Percentiles rank a stretch among this genome's conserved stretches.
Evolutionary conservation across 2,329 filamentous ascomycete species (phyloP).

Genomic region (Nemania bipapillata): DNA sequence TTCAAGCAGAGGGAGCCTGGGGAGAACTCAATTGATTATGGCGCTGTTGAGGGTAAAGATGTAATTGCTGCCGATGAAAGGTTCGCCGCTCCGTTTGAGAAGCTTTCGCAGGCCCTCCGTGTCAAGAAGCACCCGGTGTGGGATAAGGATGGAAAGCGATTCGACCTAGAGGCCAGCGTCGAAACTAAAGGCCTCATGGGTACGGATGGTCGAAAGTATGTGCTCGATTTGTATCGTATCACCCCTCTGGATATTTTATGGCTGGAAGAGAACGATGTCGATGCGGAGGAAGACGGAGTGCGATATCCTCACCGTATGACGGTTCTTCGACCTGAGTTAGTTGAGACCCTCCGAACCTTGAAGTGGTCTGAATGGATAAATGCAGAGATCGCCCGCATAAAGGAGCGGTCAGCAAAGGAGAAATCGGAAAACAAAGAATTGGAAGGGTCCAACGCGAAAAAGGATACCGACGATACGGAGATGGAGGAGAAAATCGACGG

Average conservation of each 20-base stretch:
- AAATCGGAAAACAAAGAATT: slow-evolving; percentile 39
- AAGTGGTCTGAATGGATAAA: slow-evolving; percentile 92
- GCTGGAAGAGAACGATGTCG: slow-evolving; percentile 78
- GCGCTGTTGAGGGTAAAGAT: slow-evolving; percentile 96
- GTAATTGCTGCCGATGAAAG: slow-evolving; percentile 89
- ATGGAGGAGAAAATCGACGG: slow-evolving; percentile 81
- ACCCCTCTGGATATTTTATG: slow-evolving; percentile 91
- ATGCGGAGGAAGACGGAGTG: slow-evolving; percentile 56
- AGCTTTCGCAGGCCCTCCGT: slow-evolving; percentile 87
- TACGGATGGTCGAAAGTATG: slow-evolving; percentile 95
- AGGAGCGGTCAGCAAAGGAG: slow-evolving; percentile 52
- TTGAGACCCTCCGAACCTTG: slow-evolving; percentile 83
- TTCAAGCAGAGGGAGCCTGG: slow-evolving; percentile 98
- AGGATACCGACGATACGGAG: slow-evolving; percentile 53
- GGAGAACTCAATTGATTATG: slow-evolving; percentile 99
- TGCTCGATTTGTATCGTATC: slow-evolving; percentile 94
- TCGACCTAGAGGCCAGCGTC: slow-evolving; percentile 93
- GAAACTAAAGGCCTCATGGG: slow-evolving; percentile 98
- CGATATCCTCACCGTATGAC: slow-evolving; percentile 96
- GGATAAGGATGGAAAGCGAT: slow-evolving; percentile 93
- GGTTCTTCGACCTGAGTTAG: slow-evolving; percentile 86
- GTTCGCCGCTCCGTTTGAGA: slow-evolving; percentile 85
- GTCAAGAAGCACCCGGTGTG: slow-evolving; percentile 96
- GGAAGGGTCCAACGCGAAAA: slow-evolving; percentile 44
- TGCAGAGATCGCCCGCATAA: slow-evolving; percentile 73